These are phyloP conservation scores for Solanum neorickii DNA, from an alignment of 257 asterid genomes.

Conservation along the genomic window DNA sequence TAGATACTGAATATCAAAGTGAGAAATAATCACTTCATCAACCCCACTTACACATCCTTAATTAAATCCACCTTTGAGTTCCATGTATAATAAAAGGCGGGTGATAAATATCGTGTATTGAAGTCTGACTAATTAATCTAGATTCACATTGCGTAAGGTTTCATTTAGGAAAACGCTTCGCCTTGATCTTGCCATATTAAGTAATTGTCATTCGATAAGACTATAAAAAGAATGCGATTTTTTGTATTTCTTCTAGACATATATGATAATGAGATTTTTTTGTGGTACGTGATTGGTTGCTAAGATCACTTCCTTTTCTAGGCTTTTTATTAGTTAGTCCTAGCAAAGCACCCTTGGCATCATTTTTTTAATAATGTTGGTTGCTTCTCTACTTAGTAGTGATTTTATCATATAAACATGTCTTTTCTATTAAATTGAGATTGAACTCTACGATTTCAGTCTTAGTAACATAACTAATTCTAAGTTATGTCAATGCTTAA, in stretches of 20 bases:
- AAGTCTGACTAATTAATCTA: no score
- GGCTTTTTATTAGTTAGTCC: neutral
- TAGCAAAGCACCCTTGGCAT: neutral
- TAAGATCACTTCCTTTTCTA: neutral
- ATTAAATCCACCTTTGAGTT: neutral
- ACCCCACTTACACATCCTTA: no score
- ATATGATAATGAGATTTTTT: neutral
- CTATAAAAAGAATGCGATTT: neutral
- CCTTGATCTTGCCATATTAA: neutral
- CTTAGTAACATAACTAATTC: no score
- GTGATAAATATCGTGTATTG: neutral
- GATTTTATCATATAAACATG: neutral
- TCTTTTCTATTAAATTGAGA: neutral
- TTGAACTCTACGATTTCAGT: neutral
- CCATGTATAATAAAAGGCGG: neutral
- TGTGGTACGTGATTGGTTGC: neutral
- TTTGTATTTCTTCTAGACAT: no score
- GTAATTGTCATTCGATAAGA: neutral
- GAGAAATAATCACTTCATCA: neutral
- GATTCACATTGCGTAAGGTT: fast-evolving
- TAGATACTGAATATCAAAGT: neutral
- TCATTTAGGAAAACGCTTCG: fast-evolving
- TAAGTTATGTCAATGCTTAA: neutral
- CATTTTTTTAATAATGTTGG: neutral
- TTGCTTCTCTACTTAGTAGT: neutral